Base-by-base conservation (phyloP, 2,329 filamentous ascomycete genomes). In the Fusarium burgessii region DNA sequence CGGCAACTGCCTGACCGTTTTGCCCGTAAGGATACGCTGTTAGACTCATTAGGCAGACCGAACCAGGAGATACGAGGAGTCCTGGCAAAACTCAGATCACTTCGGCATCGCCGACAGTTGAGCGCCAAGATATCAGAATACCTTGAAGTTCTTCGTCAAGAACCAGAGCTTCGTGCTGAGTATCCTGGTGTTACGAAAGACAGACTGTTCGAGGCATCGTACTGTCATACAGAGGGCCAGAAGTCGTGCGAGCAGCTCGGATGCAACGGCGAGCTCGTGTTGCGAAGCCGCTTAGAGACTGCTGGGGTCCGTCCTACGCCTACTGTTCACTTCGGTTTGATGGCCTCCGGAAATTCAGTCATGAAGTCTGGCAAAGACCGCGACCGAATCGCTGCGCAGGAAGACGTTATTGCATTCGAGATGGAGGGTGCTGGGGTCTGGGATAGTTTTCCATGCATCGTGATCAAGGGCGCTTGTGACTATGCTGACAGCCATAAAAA, bases 331-430 rank as follows among this genome's bases (percentile, higher is more conserved):
- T 36, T 56, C 10, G 40, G 52, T 5, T 18, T 43, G 1, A 8
- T 56, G n/a, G 52, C 52, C 6, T 56, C 40, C 17, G 40, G 52
- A 18, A 29, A 56, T 7, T 27, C 29, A 4, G 29, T 20, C 7
- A 56, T 56, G 40, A 20, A 56, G 17, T 56, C 29, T n/a, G 52
- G 52, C 11, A 20, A 56, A n/a, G 40, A 56, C 11, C 52, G 52
- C 7, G 52, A 56, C 4, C 20, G 6, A 5, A 17, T 35, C 3
- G 52, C 29, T 11, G 14, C 23, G 23, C 23, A 23, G 23, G 20
- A 25, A 25, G 27, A 13, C 6, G 29, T 56, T 8, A 43, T 55
- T 25, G 51, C 27, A 12, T 27, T 55, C 41, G 51, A 55, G 40
- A 55, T 55, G 51, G 51, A 55, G 36, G 29, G 7, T 0, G 51